Base-by-base conservation (phyloP, 1,284 basidiomycete genomes). In the Malassezia caprae region DNA sequence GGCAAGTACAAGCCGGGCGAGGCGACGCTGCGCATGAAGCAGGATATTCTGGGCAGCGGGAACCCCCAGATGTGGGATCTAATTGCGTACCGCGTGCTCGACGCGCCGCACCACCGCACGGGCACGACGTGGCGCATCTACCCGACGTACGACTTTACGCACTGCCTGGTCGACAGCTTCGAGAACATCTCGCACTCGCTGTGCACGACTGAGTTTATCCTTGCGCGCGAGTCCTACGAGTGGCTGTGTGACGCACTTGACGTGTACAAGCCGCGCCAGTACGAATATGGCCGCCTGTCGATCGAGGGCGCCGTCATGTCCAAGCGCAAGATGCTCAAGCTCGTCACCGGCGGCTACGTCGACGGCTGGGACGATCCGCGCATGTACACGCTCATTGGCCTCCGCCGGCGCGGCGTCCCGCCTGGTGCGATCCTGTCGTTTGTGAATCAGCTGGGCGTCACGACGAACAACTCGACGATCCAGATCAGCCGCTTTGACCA, bases 31-130 rank as follows among this genome's bases (percentile, higher is more conserved):
- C 83, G 94, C 43, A 98, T 99, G 94, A 99, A 99, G 78, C 89
- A 93, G 78, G 88, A 98, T 74, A 78, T 98, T 34, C 80, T 83
- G 49, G 87, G 89, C 59, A 67, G 64, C 51, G 87, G 87, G 11
- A 99, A 98, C 77, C 93, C 94, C 23, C 90, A 93, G 78, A 96
- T 99, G 93, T 99, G 94, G 94, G 94, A 99, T 77, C 77, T 96
- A 54, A 88, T 96, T 44, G 93, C 93, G 15, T 99, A 98, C 75
- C 85, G 94, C 31, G 89, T 96, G 40, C 81, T 98, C 56, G 82
- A 87, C 50, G 83, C 88, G 6, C 83, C 87, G 35, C 94, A 99
- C 76, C 93, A 98, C 75, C 84, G 94, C 27, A 98, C 94, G 0
- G 84, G 84, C 24, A 83, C 85, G 75, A 87, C 86, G 67, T 99